A percentile compares a stretch with the other conserved stretches of the same genome.
phyloP scores from a whole-genome alignment of 768 basidiomycete genomes.

The Antrodiella citrinella region DNA sequence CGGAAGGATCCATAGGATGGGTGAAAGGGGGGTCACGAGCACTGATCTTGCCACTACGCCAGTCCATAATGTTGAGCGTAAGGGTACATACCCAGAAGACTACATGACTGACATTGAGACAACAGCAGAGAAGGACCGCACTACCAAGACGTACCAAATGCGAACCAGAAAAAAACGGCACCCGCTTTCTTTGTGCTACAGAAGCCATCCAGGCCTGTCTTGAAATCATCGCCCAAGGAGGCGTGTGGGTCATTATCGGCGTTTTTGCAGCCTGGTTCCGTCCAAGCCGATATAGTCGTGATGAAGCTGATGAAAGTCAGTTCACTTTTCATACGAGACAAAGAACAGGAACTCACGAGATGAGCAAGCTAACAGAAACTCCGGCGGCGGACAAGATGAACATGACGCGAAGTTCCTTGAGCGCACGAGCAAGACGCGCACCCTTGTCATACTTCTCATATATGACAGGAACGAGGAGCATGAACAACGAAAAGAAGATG shows the following conservation, averaged over 20 bases:
- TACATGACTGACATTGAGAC: slow-evolving; percentile 22
- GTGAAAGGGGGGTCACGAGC: slow-evolving; percentile 71
- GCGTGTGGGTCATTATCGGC: slow-evolving; percentile 75
- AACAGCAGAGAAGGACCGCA: background rate
- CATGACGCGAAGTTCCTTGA: slow-evolving; percentile 75
- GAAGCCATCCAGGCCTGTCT: slow-evolving; percentile 66
- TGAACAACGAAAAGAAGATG: slow-evolving; percentile 65
- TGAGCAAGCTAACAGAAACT: slow-evolving; percentile 55
- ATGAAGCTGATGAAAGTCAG: slow-evolving; percentile 64
- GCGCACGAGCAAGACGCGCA: slow-evolving; percentile 64
- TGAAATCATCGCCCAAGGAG: slow-evolving; percentile 53
- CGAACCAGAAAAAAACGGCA: slow-evolving; percentile 83
- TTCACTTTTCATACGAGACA: background rate
- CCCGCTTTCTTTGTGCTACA: slow-evolving; percentile 91
- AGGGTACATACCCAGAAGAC: slow-evolving; percentile 73
- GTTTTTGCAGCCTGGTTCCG: slow-evolving; percentile 84
- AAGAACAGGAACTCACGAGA: slow-evolving; percentile 49
- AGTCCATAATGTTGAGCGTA: slow-evolving; percentile 58
- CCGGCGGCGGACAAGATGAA: slow-evolving; percentile 80
- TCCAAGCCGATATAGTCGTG: slow-evolving; percentile 79
- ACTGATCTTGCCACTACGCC: slow-evolving; percentile 58
- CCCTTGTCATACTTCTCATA: slow-evolving; percentile 85
- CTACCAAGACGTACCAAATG: slow-evolving; percentile 49
- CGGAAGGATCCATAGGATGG: slow-evolving; percentile 35
- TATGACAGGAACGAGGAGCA: slow-evolving; percentile 69